Percentiles rank a stretch among this genome's conserved stretches.
Evolutionary conservation across 2,329 filamentous ascomycete genomes (phyloP).

Genomic region (Coniochaeta sp.): DNA sequence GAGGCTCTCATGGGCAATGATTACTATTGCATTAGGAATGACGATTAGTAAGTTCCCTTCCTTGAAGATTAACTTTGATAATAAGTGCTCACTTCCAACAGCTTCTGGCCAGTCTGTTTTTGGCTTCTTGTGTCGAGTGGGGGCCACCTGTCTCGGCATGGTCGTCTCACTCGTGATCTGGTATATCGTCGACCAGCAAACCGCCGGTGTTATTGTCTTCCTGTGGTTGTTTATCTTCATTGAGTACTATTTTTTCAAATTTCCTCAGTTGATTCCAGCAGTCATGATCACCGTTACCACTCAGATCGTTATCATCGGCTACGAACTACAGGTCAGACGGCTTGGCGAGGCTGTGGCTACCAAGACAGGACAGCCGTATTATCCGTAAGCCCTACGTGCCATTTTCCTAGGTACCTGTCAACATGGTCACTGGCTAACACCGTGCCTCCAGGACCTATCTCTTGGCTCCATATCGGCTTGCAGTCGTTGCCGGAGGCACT

Average conservation of each 20-base stretch:
- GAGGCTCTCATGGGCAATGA: slow-evolving; percentile 69
- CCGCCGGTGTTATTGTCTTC: slow-evolving; percentile 59
- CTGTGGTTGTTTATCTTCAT: slow-evolving; percentile 60
- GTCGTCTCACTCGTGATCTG: slow-evolving; percentile 56
- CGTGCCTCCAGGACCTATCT: too few species aligned
- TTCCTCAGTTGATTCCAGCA: slow-evolving; percentile 54
- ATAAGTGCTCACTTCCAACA: too few species aligned
- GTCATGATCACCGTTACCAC: slow-evolving; percentile 56
- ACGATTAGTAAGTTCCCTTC: slow-evolving; percentile 31
- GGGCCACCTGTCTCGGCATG: slow-evolving; percentile 60
- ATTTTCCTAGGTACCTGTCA: too few species aligned
- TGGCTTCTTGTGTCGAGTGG: slow-evolving; percentile 58
- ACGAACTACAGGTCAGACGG: slow-evolving; percentile 64
- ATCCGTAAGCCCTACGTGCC: too few species aligned
- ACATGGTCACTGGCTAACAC: too few species aligned
- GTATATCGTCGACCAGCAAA: slow-evolving; percentile 62
- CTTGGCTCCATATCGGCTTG: too few species aligned
- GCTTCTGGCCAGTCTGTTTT: slow-evolving; percentile 64
- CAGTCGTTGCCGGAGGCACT: too few species aligned
- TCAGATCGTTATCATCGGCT: slow-evolving; percentile 61
- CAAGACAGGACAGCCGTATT: slow-evolving; percentile 59
- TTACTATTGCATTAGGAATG: slow-evolving; percentile 68
- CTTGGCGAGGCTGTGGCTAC: slow-evolving; percentile 50
- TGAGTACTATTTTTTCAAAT: slow-evolving; percentile 62
- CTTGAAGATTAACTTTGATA: too few species aligned